These are phyloP conservation scores for Monilinia polystroma DNA, from an alignment of 2,329 filamentous ascomycete genomes.

Conservation along the genomic window DNA sequence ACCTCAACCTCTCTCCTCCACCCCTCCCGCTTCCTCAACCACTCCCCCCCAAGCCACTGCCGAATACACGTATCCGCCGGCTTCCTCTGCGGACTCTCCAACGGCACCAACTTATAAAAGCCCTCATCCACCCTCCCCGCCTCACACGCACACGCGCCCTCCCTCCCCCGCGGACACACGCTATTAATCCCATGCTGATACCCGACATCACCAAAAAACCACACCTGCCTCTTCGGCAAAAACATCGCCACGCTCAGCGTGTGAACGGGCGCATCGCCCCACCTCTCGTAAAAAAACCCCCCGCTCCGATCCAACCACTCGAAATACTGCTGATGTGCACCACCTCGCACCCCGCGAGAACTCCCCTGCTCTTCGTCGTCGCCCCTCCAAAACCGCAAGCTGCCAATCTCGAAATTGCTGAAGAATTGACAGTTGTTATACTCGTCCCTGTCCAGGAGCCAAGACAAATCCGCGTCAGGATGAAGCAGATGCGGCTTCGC, in stretches of 20 bases:
- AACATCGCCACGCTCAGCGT: slow-evolving; percentile 86
- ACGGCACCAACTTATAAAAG: slow-evolving; percentile 49
- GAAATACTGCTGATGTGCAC: slow-evolving; percentile 69
- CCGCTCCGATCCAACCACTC: slow-evolving; percentile 81
- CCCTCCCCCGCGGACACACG: slow-evolving; percentile 41
- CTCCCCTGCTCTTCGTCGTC: slow-evolving; percentile 58
- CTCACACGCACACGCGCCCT: slow-evolving; percentile 45
- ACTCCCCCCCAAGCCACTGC: slow-evolving; percentile 46
- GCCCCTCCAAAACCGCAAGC: slow-evolving; percentile 85
- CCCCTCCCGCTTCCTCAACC: slow-evolving; percentile 46
- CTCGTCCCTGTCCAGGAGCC: slow-evolving; percentile 83
- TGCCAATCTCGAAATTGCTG: slow-evolving; percentile 98
- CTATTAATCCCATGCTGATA: slow-evolving; percentile 74
- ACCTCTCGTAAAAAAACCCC: slow-evolving; percentile 97
- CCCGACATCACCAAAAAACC: slow-evolving; percentile 97
- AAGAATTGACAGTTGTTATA: slow-evolving; percentile 99
- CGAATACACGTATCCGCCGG: slow-evolving; percentile 49
- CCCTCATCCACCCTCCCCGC: slow-evolving; percentile 47
- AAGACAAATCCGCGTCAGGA: slow-evolving; percentile 77
- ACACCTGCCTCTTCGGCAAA: slow-evolving; percentile 84
- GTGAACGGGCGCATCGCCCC: slow-evolving; percentile 95
- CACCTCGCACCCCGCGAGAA: not conserved
- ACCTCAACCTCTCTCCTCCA: slow-evolving; percentile 45
- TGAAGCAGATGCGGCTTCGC: slow-evolving; percentile 82
- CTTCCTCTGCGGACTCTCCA: slow-evolving; percentile 49